Evolutionary conservation across 1,139 yeast species (phyloP).

Genomic region (Sugiyamaella pinicola): DNA sequence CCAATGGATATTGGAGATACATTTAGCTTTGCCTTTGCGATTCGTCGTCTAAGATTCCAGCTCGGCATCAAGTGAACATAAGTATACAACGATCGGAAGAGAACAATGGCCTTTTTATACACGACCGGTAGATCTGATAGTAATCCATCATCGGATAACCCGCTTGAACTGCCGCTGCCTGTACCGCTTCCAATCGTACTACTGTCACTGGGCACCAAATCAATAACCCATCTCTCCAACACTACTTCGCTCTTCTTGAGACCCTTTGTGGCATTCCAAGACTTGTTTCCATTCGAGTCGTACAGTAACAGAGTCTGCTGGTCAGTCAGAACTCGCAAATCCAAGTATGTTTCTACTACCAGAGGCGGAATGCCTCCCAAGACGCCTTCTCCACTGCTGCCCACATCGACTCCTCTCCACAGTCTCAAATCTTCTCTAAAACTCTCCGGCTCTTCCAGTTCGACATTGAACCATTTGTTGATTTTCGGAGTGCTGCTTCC

Average conservation of each 20-base stretch:
- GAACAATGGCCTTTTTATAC: slow-evolving; percentile 72
- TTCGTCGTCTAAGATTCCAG: slow-evolving; percentile 54
- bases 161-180: slow-evolving; percentile 63
- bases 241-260: slow-evolving; percentile 76
- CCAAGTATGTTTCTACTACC: slow-evolving; percentile 81
- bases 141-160: slow-evolving; percentile 62
- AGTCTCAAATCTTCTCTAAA: slow-evolving; percentile 58
- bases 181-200: slow-evolving; percentile 63
- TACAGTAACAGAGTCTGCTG: slow-evolving; percentile 64
- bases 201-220: slow-evolving; percentile 56
- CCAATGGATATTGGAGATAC: slow-evolving; percentile 50
- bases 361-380: slow-evolving; percentile 61
- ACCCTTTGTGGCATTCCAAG: slow-evolving; percentile 56
- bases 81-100: slow-evolving; percentile 75
- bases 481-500: slow-evolving; percentile 31
- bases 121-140: slow-evolving; percentile 63
- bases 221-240: slow-evolving; percentile 88
- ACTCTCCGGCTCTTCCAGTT: slow-evolving; percentile 51
- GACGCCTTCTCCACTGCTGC: slow-evolving; percentile 11
- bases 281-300: slow-evolving; percentile 51
- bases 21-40: slow-evolving; percentile 45
- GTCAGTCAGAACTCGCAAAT: slow-evolving; percentile 60
- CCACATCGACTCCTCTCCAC: slow-evolving; percentile 53
- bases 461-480: slow-evolving; percentile 64
- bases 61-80: slow-evolving; percentile 71